phyloP scores from a whole-genome alignment of 2,329 filamentous ascomycete species.

The Proliferodiscus dingleyae region DNA sequence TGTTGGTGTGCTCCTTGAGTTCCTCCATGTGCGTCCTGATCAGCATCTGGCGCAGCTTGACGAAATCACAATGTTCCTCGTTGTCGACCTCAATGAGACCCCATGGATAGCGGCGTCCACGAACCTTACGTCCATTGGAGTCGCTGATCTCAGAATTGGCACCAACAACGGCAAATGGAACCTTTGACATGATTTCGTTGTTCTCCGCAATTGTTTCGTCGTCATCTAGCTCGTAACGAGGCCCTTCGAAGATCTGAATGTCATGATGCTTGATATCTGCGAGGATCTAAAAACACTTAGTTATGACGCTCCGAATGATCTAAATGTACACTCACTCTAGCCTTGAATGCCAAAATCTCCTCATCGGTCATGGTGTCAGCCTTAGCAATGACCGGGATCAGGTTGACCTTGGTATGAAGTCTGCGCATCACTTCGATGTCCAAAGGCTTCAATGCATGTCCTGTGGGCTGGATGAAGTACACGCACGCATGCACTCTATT shows the following conservation, averaged over 20 bases:
- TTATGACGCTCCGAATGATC: neutral
- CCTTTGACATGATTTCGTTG: slow-evolving; percentile 99
- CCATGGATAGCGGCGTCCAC: slow-evolving; percentile 95
- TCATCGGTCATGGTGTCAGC: slow-evolving; percentile 96
- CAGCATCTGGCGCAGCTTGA: slow-evolving; percentile 99
- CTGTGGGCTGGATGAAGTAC: slow-evolving; percentile 99
- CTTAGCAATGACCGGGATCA: slow-evolving; percentile 99
- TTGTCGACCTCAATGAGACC: slow-evolving; percentile 99
- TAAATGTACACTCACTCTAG: slow-evolving; percentile 65
- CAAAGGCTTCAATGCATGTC: slow-evolving; percentile 95
- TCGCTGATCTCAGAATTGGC: slow-evolving; percentile 92
- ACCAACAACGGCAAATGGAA: slow-evolving; percentile 96
- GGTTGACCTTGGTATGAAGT: slow-evolving; percentile 99
- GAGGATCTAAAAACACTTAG: slow-evolving; percentile 66
- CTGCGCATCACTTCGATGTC: slow-evolving; percentile 99
- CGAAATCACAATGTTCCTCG: slow-evolving; percentile 99
- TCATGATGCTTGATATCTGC: slow-evolving; percentile 95
- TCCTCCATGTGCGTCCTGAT: slow-evolving; percentile 99
- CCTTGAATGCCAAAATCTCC: slow-evolving; percentile 91
- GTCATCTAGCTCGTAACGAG: slow-evolving; percentile 96
- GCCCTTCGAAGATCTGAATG: slow-evolving; percentile 98
- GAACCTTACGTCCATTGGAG: slow-evolving; percentile 88
- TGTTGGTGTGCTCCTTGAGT: slow-evolving; percentile 99
- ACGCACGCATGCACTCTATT: slow-evolving; percentile 98
- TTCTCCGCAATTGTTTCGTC: slow-evolving; percentile 99